Percentiles rank a stretch among this genome's conserved stretches.
Evolutionary conservation across 805 yeast species (phyloP).

Genomic region (Kregervanrija fluxuum): DNA sequence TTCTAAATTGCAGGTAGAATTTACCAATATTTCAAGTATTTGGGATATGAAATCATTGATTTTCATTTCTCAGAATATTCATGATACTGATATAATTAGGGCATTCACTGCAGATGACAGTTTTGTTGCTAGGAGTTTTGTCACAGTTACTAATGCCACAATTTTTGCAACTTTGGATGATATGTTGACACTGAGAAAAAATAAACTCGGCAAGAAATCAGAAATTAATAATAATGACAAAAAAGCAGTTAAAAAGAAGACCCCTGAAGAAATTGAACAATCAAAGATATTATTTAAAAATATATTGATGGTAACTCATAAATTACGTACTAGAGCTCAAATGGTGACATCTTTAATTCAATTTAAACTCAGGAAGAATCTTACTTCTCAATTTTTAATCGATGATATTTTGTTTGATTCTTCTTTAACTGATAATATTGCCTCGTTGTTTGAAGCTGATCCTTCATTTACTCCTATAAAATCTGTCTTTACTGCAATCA

Average conservation of each 20-base stretch:
- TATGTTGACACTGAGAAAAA: background rate
- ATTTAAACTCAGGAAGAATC: slow-evolving; percentile 9
- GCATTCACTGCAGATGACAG: slow-evolving; percentile 9
- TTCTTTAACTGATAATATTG: slow-evolving; percentile 17
- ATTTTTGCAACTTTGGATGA: slow-evolving; percentile 13
- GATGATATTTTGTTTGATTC: slow-evolving; percentile 24
- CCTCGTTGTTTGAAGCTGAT: slow-evolving; percentile 16
- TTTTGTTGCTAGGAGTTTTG: slow-evolving; percentile 16
- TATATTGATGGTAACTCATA: slow-evolving; percentile 13
- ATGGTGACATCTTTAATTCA: slow-evolving; percentile 14
- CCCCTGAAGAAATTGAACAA: background rate
- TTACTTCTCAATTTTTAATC: slow-evolving; percentile 9
- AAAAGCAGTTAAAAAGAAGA: background rate
- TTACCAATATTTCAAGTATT: slow-evolving; percentile 11
- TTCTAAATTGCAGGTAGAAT: slow-evolving; percentile 8
- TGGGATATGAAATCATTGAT: slow-evolving; percentile 6
- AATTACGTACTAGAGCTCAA: slow-evolving; percentile 19
- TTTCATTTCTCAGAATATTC: slow-evolving; percentile 4
- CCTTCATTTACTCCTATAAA: slow-evolving; percentile 11
- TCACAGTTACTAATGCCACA: slow-evolving; percentile 15
- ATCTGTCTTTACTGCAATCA: slow-evolving; percentile 11
- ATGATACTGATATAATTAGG: slow-evolving; percentile 9
- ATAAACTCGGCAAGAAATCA: background rate
- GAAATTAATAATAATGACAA: background rate
- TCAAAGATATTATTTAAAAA: slow-evolving; percentile 1